Conservation (phyloP, 176 grass and related monocot species). For the Leersia perrieri region DNA sequence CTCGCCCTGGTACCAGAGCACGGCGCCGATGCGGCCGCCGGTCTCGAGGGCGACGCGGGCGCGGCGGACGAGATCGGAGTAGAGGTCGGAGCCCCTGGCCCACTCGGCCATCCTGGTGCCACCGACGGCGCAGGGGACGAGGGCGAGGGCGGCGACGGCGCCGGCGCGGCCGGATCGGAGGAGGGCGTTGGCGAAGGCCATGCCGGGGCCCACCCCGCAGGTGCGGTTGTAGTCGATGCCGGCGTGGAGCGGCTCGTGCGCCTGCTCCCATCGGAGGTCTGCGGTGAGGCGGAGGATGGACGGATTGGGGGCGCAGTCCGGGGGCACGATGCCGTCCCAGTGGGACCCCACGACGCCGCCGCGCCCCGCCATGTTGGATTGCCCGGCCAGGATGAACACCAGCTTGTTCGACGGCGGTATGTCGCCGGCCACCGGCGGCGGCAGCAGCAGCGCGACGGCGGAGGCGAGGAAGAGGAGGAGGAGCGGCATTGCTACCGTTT, state of each 20-base stretch:
- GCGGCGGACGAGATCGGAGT: constrained; percentile 50
- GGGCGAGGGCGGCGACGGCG: constrained; percentile 14
- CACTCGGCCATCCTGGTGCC: constrained; percentile 71
- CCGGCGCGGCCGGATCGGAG: constrained; percentile 18
- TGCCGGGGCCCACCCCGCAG: constrained; percentile 77
- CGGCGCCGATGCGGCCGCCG: constrained; percentile 55
- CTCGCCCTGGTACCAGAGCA: constrained; percentile 97
- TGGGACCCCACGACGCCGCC: constrained; percentile 52
- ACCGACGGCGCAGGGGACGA: constrained; percentile 84
- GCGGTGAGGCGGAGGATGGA: constrained; percentile 57
- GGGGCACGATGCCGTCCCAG: constrained; percentile 59
- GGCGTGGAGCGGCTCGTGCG: constrained; percentile 67
- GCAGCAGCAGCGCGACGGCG: background rate
- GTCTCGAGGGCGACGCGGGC: constrained; percentile 43
- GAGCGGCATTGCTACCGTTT: background rate
- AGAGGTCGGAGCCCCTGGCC: constrained; percentile 50
- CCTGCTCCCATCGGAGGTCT: constrained; percentile 53
- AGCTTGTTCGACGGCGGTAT: constrained; percentile 38
- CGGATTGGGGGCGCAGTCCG: constrained; percentile 38
- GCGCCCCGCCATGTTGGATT: constrained; percentile 90
- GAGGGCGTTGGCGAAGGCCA: constrained; percentile 69
- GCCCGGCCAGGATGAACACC: constrained; percentile 75
- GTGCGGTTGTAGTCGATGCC: constrained; percentile 69
- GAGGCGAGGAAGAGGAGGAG: background rate
- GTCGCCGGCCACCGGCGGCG: background rate